These are phyloP conservation scores for Plectosphaerella cucumerina DNA, from an alignment of 2,329 filamentous ascomycete species.

Conservation along the genomic window DNA sequence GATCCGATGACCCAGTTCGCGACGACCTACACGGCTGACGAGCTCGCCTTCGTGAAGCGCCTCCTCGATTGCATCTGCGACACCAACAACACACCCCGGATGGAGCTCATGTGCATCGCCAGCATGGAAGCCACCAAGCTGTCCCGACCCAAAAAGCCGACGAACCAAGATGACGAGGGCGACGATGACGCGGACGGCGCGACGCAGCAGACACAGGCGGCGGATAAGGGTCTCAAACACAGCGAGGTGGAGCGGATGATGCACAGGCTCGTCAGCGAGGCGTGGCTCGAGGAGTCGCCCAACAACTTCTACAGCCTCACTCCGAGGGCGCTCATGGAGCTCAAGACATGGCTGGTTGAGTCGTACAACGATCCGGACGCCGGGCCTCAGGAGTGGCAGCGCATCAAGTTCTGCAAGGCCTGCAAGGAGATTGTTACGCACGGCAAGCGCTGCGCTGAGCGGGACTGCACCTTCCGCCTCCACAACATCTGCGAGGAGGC, in stretches of 20 bases:
- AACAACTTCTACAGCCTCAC: constrained; percentile 72
- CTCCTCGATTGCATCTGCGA: constrained; percentile 91
- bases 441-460: constrained; percentile 70
- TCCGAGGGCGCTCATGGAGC: constrained; percentile 76
- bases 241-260: constrained; percentile 74
- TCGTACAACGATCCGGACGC: constrained; percentile 77
- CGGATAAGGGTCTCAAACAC: constrained; percentile 62
- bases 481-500: constrained; percentile 73
- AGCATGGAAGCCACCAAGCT: constrained; percentile 75
- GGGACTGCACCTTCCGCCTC: constrained; percentile 64
- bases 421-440: constrained; percentile 87
- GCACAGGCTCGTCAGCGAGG: constrained; percentile 65
- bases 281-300: constrained; percentile 76
- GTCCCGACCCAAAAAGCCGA: constrained; percentile 40
- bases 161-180: constrained; percentile 24
- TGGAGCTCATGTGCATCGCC: constrained; percentile 79
- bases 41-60: constrained; percentile 85
- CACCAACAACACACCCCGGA: constrained; percentile 72
- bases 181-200: constrained; percentile 21
- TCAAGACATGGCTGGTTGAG: constrained; percentile 78
- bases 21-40: constrained; percentile 74
- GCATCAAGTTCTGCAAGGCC: constrained; percentile 81
- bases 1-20: constrained; percentile 84
- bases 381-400: constrained; percentile 58
- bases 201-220: constrained; percentile 24